These are phyloP conservation scores for Candida ovalis DNA, from an alignment of 805 yeast genomes.

Conservation along the genomic window DNA sequence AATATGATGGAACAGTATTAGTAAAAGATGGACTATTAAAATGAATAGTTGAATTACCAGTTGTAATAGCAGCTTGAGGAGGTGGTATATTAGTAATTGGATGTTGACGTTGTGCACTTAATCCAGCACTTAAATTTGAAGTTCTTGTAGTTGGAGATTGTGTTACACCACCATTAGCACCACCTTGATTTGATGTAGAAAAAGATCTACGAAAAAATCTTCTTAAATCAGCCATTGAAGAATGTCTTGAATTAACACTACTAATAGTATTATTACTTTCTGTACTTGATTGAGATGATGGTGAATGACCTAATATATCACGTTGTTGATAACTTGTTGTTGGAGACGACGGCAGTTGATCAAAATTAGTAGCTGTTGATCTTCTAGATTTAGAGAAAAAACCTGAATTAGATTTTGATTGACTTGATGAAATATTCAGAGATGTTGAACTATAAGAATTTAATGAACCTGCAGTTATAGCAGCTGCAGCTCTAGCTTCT, in stretches of 20 bases:
- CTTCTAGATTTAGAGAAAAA: constrained; percentile 47
- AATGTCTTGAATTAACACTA: constrained; percentile 50
- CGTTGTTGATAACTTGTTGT: constrained; percentile 32
- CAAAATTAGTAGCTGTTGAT: constrained; percentile 30
- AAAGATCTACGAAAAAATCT: constrained; percentile 58
- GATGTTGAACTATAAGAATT: background rate
- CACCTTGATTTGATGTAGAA: constrained; percentile 12
- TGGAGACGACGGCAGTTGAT: constrained; percentile 29
- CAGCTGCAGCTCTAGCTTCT: constrained; percentile 37
- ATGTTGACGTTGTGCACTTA: constrained; percentile 28
- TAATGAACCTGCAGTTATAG: background rate
- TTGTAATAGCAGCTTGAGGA: constrained; percentile 5
- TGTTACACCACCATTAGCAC: constrained; percentile 4
- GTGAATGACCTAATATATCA: constrained; percentile 28
- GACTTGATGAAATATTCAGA: constrained; percentile 16
- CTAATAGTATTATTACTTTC: constrained; percentile 18
- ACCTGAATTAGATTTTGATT: constrained; percentile 46
- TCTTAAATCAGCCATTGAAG: constrained; percentile 75
- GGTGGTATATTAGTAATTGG: constrained; percentile 11
- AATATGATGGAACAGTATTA: constrained; percentile 3
- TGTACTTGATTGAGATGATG: constrained; percentile 29
- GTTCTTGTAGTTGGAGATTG: constrained; percentile 26
- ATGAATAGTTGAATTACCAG: constrained; percentile 9
- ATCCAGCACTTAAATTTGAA: constrained; percentile 34
- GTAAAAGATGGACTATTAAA: constrained; percentile 14